phyloP scores from a whole-genome alignment of 257 asterid species.

The Scutellaria galericulata region DNA sequence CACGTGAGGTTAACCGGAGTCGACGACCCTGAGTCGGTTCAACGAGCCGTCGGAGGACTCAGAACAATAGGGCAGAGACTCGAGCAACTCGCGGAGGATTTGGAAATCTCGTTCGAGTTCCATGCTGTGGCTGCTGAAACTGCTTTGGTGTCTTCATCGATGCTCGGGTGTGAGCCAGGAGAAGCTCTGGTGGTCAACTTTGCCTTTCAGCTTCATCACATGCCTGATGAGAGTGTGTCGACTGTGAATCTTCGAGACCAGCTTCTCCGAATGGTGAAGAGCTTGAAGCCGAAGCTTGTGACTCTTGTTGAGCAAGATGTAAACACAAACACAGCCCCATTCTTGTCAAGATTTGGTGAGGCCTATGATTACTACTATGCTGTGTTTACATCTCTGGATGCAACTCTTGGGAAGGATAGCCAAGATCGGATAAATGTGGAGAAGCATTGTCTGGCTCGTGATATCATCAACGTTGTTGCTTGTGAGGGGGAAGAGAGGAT shows the following conservation, averaged over 20 bases:
- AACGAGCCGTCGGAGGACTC: slow-evolving; percentile 78
- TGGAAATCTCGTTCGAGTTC: slow-evolving; percentile 69
- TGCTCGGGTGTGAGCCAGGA: slow-evolving; percentile 59
- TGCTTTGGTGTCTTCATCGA: slow-evolving; percentile 59
- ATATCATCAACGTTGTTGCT: slow-evolving; percentile 80
- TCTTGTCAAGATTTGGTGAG: slow-evolving; percentile 74
- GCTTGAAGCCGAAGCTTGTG: slow-evolving; percentile 77
- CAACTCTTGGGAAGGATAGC: slow-evolving; percentile 69
- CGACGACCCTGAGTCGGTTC: slow-evolving; percentile 94
- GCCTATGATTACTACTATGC: slow-evolving; percentile 78
- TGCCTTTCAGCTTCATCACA: slow-evolving; percentile 97
- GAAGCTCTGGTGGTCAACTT: slow-evolving; percentile 84
- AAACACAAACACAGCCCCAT: slow-evolving; percentile 90
- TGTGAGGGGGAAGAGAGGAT: slow-evolving; percentile 95
- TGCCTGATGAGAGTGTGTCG: slow-evolving; percentile 95
- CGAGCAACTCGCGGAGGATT: slow-evolving; percentile 64
- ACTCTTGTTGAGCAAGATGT: slow-evolving; percentile 91
- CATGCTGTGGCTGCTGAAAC: slow-evolving; percentile 67
- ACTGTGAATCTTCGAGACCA: slow-evolving; percentile 76
- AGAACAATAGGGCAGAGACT: slow-evolving; percentile 72
- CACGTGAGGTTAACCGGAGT: slow-evolving; percentile 78
- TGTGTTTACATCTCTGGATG: slow-evolving; percentile 86
- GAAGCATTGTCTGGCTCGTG: slow-evolving; percentile 92
- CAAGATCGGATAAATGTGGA: slow-evolving; percentile 90
- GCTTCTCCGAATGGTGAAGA: slow-evolving; percentile 88